phyloP scores from a whole-genome alignment of 371 early-diverging fungal genomes.

The Dinochytrium kinnereticum region DNA sequence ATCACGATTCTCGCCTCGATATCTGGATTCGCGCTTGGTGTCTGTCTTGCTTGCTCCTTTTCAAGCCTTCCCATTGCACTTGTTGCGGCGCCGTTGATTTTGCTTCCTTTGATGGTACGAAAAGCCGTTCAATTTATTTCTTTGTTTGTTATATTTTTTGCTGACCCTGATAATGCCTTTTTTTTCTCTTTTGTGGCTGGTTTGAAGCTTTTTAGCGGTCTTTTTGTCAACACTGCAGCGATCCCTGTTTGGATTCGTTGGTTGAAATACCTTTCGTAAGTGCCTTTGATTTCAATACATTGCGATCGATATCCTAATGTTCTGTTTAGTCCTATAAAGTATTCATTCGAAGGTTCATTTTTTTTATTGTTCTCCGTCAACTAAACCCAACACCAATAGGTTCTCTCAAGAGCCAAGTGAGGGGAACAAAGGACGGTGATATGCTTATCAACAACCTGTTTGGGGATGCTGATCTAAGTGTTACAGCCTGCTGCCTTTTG shows the following conservation, averaged over 20 bases:
- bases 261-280: constrained; percentile 49
- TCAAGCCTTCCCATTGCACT: constrained; percentile 32
- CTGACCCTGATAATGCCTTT: too few species aligned
- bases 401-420: neutral
- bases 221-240: constrained; percentile 64
- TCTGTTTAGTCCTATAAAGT: constrained; percentile 50
- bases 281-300: neutral
- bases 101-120: constrained; percentile 34
- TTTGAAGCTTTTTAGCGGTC: constrained; percentile 56
- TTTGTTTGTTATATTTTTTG: neutral
- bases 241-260: constrained; percentile 54
- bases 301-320: neutral
- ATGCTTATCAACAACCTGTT: neutral
- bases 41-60: constrained; percentile 33
- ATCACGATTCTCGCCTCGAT: constrained; percentile 29
- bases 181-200: neutral
- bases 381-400: neutral
- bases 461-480: neutral
- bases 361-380: neutral
- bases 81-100: constrained; percentile 28
- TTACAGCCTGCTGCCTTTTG: neutral
- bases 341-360: constrained; percentile 41
- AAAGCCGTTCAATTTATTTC: too few species aligned
- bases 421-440: neutral
- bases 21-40: constrained; percentile 31